These are phyloP conservation scores for Sphagnum contortum DNA, from an alignment of 225 moss, liverwort and hornwort species.

Conservation along the genomic window DNA sequence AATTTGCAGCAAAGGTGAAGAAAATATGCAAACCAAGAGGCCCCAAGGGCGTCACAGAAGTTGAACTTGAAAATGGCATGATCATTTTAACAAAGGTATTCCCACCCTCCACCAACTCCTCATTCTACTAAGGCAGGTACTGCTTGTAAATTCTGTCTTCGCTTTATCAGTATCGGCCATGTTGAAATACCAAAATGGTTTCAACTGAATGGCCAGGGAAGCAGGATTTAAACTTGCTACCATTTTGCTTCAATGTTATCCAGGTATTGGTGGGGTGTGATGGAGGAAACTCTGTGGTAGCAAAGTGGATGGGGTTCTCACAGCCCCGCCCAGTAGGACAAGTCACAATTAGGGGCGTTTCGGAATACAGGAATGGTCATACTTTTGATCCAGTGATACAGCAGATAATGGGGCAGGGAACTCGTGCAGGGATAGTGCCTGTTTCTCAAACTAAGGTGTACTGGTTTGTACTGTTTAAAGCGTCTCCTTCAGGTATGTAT, in stretches of 20 bases:
- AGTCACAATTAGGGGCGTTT: background rate
- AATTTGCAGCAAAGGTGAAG: constrained; percentile 34
- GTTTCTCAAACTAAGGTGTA: background rate
- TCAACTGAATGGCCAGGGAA: too few relatives aligned
- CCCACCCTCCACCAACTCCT: background rate
- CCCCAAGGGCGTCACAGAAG: constrained; percentile 21
- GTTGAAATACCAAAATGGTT: too few relatives aligned
- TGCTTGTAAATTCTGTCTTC: background rate
- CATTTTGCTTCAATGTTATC: too few relatives aligned
- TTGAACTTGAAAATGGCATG: constrained; percentile 35
- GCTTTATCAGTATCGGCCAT: too few relatives aligned
- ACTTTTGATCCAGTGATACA: background rate
- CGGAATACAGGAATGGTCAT: background rate
- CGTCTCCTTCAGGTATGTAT: background rate
- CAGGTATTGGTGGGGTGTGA: constrained; percentile 5
- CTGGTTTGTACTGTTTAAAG: background rate
- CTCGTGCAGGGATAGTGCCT: background rate
- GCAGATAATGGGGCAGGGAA: background rate
- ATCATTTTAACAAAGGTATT: constrained; percentile 35
- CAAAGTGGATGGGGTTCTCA: constrained; percentile 1
- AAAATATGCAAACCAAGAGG: constrained; percentile 30
- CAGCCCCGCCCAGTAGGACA: constrained; percentile 1
- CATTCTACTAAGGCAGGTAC: background rate
- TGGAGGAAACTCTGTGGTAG: constrained; percentile 1
- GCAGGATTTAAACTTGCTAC: too few relatives aligned